phyloP scores from a whole-genome alignment of 2,329 filamentous ascomycete genomes.

The Colletotrichum sp. region DNA sequence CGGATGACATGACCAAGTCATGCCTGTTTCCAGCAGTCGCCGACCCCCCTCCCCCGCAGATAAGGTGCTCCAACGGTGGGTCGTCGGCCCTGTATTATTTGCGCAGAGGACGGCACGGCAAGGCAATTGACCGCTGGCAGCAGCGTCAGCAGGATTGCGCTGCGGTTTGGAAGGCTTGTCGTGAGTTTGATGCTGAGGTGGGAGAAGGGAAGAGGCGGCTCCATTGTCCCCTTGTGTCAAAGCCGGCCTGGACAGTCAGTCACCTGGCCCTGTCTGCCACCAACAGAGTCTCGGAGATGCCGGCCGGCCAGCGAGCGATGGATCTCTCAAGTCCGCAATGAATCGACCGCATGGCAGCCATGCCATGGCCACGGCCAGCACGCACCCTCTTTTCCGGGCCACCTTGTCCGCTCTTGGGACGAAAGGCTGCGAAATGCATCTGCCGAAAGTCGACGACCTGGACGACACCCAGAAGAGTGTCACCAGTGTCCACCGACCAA shows the following conservation, averaged over 20 bases:
- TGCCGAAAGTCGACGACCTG: conserved; percentile 10
- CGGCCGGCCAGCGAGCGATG: neutral
- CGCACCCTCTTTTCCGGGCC: neutral
- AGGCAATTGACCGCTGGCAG: neutral
- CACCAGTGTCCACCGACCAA: neutral
- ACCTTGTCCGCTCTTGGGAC: neutral
- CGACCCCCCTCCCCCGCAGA: conserved; percentile 5
- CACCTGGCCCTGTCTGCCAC: neutral
- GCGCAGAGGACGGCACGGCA: neutral
- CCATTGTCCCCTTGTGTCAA: neutral
- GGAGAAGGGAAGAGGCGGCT: neutral
- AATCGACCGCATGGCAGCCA: neutral
- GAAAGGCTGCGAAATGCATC: conserved; percentile 6
- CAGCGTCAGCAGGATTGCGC: neutral
- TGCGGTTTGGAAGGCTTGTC: neutral
- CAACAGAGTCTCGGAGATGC: neutral
- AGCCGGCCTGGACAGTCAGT: neutral
- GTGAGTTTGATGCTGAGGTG: neutral
- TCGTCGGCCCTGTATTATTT: neutral
- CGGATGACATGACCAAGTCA: neutral
- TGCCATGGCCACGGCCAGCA: neutral
- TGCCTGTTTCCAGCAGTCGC: conserved; percentile 5
- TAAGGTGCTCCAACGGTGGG: conserved; percentile 1
- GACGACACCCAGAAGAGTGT: neutral
- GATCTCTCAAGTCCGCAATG: neutral